Percentiles rank a stretch among this genome's conserved stretches.
Conservation (phyloP, 257 asterid species). For the Avicennia marina region DNA sequence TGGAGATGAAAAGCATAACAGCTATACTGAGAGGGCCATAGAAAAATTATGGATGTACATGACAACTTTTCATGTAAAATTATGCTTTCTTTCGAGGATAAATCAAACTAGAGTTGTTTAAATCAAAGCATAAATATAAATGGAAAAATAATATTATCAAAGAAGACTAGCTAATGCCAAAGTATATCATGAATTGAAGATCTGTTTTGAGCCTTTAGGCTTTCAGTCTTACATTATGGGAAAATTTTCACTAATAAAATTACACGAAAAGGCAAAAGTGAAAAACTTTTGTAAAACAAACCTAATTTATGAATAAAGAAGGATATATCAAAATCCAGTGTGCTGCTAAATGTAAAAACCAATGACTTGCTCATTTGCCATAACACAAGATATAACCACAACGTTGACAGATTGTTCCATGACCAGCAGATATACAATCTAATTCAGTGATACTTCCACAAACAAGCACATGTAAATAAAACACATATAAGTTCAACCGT, state of each 20-base stretch:
- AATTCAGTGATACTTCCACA: slow-evolving; percentile 8
- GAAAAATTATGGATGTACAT: neutral
- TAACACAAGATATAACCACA: neutral
- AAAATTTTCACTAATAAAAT: too few species aligned
- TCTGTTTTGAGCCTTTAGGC: too few species aligned
- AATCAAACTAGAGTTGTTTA: too few species aligned
- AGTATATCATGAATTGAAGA: too few species aligned
- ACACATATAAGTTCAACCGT: slow-evolving; percentile 1
- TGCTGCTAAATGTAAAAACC: neutral
- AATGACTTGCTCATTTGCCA: neutral
- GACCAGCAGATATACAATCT: neutral
- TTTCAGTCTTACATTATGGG: too few species aligned
- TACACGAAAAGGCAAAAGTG: too few species aligned
- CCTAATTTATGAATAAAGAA: neutral
- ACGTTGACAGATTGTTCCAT: neutral
- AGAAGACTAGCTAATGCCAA: too few species aligned
- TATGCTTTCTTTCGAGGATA: too few species aligned
- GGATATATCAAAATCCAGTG: neutral
- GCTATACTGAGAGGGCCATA: neutral
- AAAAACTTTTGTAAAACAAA: too few species aligned
- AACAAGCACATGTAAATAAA: slow-evolving; percentile 3
- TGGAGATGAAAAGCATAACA: neutral
- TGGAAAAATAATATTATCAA: too few species aligned
- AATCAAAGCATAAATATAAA: too few species aligned
- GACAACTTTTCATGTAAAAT: too few species aligned